A percentile compares a stretch with the other conserved stretches of the same genome.
These are phyloP conservation scores for Debaryomyces maramus DNA, from an alignment of 805 yeast genomes.

Conservation along the genomic window DNA sequence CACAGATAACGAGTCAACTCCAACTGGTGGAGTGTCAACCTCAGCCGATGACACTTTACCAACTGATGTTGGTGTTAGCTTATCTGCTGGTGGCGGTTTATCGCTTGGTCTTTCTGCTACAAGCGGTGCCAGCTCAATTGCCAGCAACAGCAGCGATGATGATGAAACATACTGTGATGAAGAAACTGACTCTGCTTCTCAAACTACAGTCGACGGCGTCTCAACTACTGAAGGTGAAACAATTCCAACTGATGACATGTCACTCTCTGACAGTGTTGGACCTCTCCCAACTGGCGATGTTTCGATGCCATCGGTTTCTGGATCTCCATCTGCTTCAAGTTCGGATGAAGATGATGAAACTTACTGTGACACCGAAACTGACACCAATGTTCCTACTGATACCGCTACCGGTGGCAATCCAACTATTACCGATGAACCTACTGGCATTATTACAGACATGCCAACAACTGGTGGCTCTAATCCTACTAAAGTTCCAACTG, in stretches of 20 bases:
- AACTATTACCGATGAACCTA: conserved; percentile 2
- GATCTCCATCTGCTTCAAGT: conserved; percentile 6
- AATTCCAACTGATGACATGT: conserved; percentile 1
- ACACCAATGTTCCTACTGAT: conserved; percentile 1
- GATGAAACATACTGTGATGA: conserved; percentile 5
- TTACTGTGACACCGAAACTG: conserved; percentile 17
- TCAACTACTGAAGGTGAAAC: not conserved
- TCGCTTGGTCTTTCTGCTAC: not conserved
- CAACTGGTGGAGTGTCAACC: conserved; percentile 6
- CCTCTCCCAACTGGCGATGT: no score
- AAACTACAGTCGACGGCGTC: conserved; percentile 1
- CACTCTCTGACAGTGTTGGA: no score
- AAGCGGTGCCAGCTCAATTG: not conserved
- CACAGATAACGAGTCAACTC: not conserved
- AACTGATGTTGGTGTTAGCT: conserved; percentile 6
- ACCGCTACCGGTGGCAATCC: conserved; percentile 3
- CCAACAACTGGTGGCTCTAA: conserved; percentile 2
- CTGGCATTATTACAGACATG: conserved; percentile 1
- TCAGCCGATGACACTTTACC: conserved; percentile 2
- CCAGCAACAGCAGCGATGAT: not conserved
- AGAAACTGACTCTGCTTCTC: conserved; percentile 9
- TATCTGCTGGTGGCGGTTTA: not conserved
- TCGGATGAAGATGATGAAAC: conserved; percentile 13
- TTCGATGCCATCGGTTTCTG: conserved; percentile 1
- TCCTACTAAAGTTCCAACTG: not conserved